Percentiles rank a stretch among this genome's conserved stretches.
phyloP scores from a whole-genome alignment of 768 basidiomycete species.

The Mycena amicta region DNA sequence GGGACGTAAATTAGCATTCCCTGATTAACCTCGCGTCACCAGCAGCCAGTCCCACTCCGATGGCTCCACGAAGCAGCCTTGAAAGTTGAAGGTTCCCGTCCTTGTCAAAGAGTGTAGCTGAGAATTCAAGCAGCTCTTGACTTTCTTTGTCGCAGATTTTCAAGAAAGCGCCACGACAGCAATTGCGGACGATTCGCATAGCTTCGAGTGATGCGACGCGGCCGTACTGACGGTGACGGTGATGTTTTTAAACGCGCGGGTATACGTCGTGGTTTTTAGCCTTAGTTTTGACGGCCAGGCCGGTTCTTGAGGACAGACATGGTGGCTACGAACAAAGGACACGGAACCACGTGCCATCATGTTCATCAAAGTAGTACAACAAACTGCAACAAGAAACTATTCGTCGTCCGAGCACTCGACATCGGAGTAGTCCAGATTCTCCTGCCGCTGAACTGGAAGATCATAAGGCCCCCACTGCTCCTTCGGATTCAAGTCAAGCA shows the following conservation, averaged over 20 bases:
- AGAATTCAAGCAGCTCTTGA: background rate
- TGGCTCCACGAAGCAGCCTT: background rate
- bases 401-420: too few species aligned
- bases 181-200: background rate
- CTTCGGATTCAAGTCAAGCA: slow-evolving; percentile 28
- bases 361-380: too few species aligned
- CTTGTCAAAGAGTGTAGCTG: background rate
- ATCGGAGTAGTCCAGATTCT: too few species aligned
- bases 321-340: too few species aligned
- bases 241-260: background rate
- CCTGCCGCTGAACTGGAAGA: too few species aligned
- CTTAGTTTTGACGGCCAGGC: too few species aligned
- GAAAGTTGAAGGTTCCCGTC: background rate
- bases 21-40: background rate
- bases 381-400: too few species aligned
- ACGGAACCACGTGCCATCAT: too few species aligned
- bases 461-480: slow-evolving; percentile 22
- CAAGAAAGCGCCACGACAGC: background rate
- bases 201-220: background rate
- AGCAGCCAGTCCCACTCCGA: slow-evolving; percentile 2
- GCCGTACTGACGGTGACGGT: background rate
- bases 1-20: background rate
- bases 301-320: too few species aligned
- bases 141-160: background rate
- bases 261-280: too few species aligned